Conservation (phyloP, 2,329 filamentous ascomycete species). For the Trichoderma koningii region DNA sequence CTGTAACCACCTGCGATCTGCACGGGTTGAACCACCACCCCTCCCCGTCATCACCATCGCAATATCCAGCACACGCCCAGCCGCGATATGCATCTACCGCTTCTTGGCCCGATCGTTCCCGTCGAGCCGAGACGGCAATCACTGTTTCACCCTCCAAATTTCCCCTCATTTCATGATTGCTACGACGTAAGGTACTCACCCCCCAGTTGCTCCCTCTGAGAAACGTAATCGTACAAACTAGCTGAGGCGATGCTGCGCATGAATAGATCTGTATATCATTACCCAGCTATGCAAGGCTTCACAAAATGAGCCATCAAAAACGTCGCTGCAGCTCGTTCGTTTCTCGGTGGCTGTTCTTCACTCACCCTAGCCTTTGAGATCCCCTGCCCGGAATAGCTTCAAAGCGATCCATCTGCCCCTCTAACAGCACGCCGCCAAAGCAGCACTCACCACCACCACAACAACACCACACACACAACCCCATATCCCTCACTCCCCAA, state of each 20-base stretch:
- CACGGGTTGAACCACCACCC: neutral
- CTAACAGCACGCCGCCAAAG: neutral
- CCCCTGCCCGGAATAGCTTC: no score
- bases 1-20: neutral
- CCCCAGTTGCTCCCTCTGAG: no score
- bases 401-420: no score
- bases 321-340: neutral
- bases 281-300: neutral
- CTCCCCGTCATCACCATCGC: neutral
- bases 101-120: slow-evolving; percentile 10
- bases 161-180: neutral
- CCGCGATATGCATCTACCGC: slow-evolving; percentile 4
- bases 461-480: neutral
- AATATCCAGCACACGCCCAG: slow-evolving; percentile 17
- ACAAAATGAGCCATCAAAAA: neutral
- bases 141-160: slow-evolving; percentile 5
- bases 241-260: neutral
- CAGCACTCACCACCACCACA: neutral
- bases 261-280: no score
- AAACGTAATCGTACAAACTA: neutral
- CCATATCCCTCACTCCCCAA: neutral
- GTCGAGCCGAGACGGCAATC: neutral
- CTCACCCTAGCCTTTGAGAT: neutral
- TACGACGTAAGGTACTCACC: no score
- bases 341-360: neutral